A percentile compares a stretch with the other conserved stretches of the same genome.
Evolutionary conservation across 208 protist genomes (phyloP).

Genomic region (Porcisia hertigi): DNA sequence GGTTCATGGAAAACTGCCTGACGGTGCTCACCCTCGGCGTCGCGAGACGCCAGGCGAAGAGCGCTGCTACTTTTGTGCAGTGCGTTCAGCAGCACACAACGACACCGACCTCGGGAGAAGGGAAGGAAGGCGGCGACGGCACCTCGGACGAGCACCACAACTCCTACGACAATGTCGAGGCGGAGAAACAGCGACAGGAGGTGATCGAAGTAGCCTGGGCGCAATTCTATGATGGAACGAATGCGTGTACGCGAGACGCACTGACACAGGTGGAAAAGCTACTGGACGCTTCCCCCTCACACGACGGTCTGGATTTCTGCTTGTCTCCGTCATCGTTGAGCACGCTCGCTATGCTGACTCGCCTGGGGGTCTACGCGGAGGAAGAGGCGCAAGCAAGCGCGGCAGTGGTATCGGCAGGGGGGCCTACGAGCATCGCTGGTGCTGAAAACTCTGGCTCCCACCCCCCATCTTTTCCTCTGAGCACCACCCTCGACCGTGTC

Average conservation of each 20-base stretch:
- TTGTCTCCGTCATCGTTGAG: constrained; percentile 9
- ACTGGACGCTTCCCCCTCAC: background rate
- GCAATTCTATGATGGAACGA: constrained; percentile 4
- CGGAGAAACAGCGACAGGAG: constrained; percentile 7
- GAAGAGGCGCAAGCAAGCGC: background rate
- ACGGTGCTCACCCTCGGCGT: constrained; percentile 11
- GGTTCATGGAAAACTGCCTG: constrained; percentile 12
- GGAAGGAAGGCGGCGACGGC: background rate
- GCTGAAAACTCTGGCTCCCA: background rate
- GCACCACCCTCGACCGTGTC: constrained; percentile 8
- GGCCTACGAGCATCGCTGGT: background rate
- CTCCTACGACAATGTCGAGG: background rate
- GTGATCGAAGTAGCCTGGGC: constrained; percentile 11
- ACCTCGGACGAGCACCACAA: background rate
- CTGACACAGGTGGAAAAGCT: constrained; percentile 4
- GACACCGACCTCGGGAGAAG: background rate
- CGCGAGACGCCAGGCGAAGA: constrained; percentile 8
- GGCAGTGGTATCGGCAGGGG: background rate
- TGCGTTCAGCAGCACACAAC: background rate
- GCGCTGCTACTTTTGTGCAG: constrained; percentile 18
- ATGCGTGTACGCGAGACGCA: background rate
- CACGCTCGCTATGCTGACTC: constrained; percentile 14
- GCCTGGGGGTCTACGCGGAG: constrained; percentile 10
- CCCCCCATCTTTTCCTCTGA: background rate
- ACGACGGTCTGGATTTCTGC: background rate